Evolutionary conservation across 2,329 filamentous ascomycete genomes (phyloP).

Genomic region (Pseudohalonectria lignicola): DNA sequence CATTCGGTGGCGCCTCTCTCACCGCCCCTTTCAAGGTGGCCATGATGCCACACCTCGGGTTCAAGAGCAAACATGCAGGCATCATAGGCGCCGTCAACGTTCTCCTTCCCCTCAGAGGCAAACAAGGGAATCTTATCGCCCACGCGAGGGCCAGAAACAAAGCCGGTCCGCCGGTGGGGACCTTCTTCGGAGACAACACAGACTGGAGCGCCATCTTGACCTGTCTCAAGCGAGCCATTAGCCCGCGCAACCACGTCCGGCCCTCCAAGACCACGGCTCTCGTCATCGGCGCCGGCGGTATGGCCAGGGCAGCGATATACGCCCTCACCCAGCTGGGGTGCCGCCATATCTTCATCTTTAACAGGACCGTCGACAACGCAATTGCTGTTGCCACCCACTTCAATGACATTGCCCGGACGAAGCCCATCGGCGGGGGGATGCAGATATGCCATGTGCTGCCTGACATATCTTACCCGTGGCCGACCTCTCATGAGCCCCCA

Average conservation of each 20-base stretch:
- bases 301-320: slow-evolving; percentile 65
- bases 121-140: slow-evolving; percentile 34
- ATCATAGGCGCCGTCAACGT: slow-evolving; percentile 67
- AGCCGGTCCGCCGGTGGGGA: slow-evolving; percentile 45
- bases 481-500: slow-evolving; percentile 46
- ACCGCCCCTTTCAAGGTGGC: slow-evolving; percentile 62
- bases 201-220: slow-evolving; percentile 29
- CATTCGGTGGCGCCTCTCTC: slow-evolving; percentile 59
- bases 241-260: slow-evolving; percentile 51
- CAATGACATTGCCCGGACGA: slow-evolving; percentile 35
- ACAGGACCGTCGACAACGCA: slow-evolving; percentile 52
- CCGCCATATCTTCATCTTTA: slow-evolving; percentile 60
- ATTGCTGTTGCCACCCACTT: slow-evolving; percentile 56
- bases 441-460: slow-evolving; percentile 42
- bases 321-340: slow-evolving; percentile 64
- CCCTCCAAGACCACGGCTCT: slow-evolving; percentile 40
- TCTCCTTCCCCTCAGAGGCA: slow-evolving; percentile 51
- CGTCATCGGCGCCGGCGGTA: slow-evolving; percentile 54
- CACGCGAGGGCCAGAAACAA: slow-evolving; percentile 48
- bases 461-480: slow-evolving; percentile 52
- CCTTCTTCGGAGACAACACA: slow-evolving; percentile 46
- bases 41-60: slow-evolving; percentile 51
- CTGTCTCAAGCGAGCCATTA: slow-evolving; percentile 58
- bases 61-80: slow-evolving; percentile 55
- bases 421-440: slow-evolving; percentile 17